Evolutionary conservation across 352 stramenopile genomes (phyloP).

Genomic region (Phytophthora citrophthora): DNA sequence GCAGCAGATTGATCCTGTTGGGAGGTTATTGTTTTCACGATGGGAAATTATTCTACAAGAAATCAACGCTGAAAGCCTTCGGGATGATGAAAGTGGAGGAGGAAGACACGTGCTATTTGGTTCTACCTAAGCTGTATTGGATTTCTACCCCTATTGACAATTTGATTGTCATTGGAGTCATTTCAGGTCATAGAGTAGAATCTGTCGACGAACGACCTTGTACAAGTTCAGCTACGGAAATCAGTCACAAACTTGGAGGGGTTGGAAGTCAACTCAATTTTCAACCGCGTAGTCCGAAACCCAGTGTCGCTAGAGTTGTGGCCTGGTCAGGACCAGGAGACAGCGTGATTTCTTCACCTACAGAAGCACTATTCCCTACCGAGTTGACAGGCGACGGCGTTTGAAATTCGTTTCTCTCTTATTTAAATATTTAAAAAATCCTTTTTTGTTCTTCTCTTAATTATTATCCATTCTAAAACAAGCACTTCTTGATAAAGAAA

Average conservation of each 20-base stretch:
- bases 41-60: conserved; percentile 3
- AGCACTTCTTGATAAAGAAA: too few species aligned
- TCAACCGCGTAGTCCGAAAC: not conserved
- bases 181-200: not conserved
- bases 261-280: not conserved
- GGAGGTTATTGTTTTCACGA: conserved; percentile 1
- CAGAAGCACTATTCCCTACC: not conserved
- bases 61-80: conserved; percentile 1
- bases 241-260: not conserved
- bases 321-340: not conserved
- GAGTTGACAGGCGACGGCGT: not conserved
- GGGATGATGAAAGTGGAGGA: conserved; percentile 8
- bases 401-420: not conserved
- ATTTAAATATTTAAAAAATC: not conserved
- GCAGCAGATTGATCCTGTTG: conserved; percentile 6
- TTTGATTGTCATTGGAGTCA: conserved; percentile 9
- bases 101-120: not conserved
- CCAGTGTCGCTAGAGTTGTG: not conserved
- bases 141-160: conserved; percentile 1
- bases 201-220: conserved; percentile 2
- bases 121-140: conserved; percentile 6
- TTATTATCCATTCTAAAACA: too few species aligned
- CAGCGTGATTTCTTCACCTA: not conserved
- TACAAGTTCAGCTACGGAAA: not conserved
- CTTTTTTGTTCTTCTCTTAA: too few species aligned